Conservation (phyloP, 441 rosid species). For the Euphorbia celastroides region DNA sequence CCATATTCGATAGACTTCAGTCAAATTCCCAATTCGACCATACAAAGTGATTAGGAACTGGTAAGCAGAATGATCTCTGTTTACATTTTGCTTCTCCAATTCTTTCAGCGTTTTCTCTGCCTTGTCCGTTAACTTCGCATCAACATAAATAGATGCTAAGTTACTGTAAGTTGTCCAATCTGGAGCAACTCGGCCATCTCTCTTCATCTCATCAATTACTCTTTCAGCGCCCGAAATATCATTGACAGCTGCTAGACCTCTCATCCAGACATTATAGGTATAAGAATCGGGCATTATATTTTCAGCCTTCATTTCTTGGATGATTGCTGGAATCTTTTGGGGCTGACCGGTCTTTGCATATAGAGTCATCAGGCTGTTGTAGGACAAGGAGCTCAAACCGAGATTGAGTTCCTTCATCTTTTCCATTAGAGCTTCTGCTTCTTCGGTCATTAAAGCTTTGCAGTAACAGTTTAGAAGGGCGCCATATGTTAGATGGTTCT, state of each 20-base stretch:
- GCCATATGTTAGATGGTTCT: slow-evolving; percentile 63
- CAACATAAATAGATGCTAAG: slow-evolving; percentile 72
- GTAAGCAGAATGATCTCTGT: slow-evolving; percentile 50
- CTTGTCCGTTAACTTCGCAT: slow-evolving; percentile 54
- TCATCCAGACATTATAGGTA: slow-evolving; percentile 89
- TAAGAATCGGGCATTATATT: slow-evolving; percentile 54
- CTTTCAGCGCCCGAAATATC: slow-evolving; percentile 77
- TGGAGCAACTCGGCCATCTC: slow-evolving; percentile 69
- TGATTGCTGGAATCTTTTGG: slow-evolving; percentile 51
- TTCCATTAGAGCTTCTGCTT: slow-evolving; percentile 65
- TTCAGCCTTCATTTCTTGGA: slow-evolving; percentile 78
- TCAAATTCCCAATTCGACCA: slow-evolving; percentile 55
- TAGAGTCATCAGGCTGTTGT: slow-evolving; percentile 82
- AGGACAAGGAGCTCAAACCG: slow-evolving; percentile 60
- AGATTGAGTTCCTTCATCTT: slow-evolving; percentile 92
- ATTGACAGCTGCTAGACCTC: slow-evolving; percentile 67
- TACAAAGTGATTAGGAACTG: slow-evolving; percentile 77
- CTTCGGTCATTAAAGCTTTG: slow-evolving; percentile 63
- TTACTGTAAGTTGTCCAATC: slow-evolving; percentile 94
- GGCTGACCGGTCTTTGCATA: slow-evolving; percentile 56
- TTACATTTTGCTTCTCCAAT: slow-evolving; percentile 52
- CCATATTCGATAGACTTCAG: slow-evolving; percentile 82
- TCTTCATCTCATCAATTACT: slow-evolving; percentile 74
- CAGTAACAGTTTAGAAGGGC: slow-evolving; percentile 88
- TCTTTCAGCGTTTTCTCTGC: slow-evolving; percentile 75